Evolutionary conservation across 2,329 filamentous ascomycete genomes (phyloP).

Genomic region (Aspergillus intermedius): DNA sequence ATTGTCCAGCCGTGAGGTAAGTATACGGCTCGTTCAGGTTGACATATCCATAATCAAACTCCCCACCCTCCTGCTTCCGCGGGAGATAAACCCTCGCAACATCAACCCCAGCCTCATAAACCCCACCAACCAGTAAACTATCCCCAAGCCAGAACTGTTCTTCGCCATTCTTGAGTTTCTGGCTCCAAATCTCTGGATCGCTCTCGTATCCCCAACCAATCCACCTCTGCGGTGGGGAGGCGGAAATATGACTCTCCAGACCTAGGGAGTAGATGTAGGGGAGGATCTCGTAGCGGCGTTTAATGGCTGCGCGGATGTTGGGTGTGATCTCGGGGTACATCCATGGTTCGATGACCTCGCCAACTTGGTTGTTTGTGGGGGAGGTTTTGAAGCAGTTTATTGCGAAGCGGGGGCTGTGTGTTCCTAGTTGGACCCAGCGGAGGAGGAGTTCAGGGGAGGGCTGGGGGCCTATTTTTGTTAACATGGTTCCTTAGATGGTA

Average conservation of each 20-base stretch:
- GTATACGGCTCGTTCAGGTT: slow-evolving; percentile 58
- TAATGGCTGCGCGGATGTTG: slow-evolving; percentile 58
- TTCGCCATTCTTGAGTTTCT: slow-evolving; percentile 55
- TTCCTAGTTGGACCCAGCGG: slow-evolving; percentile 66
- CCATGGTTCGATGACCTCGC: slow-evolving; percentile 71
- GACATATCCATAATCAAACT: slow-evolving; percentile 51
- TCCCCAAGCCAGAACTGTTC: slow-evolving; percentile 69
- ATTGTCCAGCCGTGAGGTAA: slow-evolving; percentile 49
- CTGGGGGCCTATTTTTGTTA: slow-evolving; percentile 44
- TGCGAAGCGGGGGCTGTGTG: slow-evolving; percentile 63
- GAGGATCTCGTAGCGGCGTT: slow-evolving; percentile 63
- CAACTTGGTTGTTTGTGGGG: slow-evolving; percentile 57
- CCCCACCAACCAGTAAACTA: slow-evolving; percentile 58
- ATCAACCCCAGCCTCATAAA: slow-evolving; percentile 55
- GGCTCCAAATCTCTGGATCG: slow-evolving; percentile 59
- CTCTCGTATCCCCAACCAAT: slow-evolving; percentile 65
- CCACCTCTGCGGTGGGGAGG: slow-evolving; percentile 63
- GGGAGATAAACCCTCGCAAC: slow-evolving; percentile 59
- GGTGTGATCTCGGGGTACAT: slow-evolving; percentile 65
- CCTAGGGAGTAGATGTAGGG: slow-evolving; percentile 64
- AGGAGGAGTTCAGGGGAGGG: slow-evolving; percentile 64
- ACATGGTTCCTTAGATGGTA: not conserved
- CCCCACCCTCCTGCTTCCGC: slow-evolving; percentile 28
- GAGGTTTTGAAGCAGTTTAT: slow-evolving; percentile 76
- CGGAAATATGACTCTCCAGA: slow-evolving; percentile 55